Conservation (phyloP, 768 basidiomycete genomes). For the Xerocomus spinulosus region DNA sequence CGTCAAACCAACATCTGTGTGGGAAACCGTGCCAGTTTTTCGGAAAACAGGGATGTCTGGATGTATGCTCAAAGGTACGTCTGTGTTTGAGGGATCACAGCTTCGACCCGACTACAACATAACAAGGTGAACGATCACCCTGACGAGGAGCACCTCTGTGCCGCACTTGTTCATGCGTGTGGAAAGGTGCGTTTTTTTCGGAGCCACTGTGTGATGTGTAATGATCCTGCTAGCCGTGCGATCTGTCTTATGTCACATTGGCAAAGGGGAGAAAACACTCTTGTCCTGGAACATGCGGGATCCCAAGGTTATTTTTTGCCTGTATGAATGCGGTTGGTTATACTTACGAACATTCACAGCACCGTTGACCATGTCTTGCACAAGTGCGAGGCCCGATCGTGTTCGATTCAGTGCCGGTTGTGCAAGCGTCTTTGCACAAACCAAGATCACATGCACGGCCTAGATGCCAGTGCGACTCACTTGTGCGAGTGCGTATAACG, state of each 20-base stretch:
- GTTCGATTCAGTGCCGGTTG: conserved; percentile 50
- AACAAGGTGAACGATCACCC: conserved; percentile 48
- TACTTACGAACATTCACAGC: conserved; percentile 28
- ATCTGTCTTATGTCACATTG: conserved; percentile 29
- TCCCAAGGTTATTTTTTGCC: conserved; percentile 34
- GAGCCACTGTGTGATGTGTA: too few relatives aligned
- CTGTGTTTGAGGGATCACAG: background rate
- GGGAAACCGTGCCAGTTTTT: conserved; percentile 45
- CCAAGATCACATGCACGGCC: conserved; percentile 49
- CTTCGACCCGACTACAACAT: background rate
- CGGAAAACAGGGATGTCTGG: conserved; percentile 48
- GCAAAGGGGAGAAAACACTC: conserved; percentile 31
- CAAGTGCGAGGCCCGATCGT: conserved; percentile 47
- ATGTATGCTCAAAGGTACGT: conserved; percentile 47
- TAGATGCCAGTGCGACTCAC: conserved; percentile 38
- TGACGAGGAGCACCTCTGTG: conserved; percentile 50
- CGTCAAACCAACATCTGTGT: conserved; percentile 49
- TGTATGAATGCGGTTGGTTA: background rate
- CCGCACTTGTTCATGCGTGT: conserved; percentile 50
- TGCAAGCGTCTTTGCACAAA: conserved; percentile 51
- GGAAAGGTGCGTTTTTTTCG: conserved; percentile 39
- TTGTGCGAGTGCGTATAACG: conserved; percentile 58
- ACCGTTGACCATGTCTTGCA: conserved; percentile 43
- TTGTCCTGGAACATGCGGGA: conserved; percentile 41
- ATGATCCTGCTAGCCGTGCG: conserved; percentile 36